Conservation (phyloP, 2,329 filamentous ascomycete species). For the Sporothrix protearum region DNA sequence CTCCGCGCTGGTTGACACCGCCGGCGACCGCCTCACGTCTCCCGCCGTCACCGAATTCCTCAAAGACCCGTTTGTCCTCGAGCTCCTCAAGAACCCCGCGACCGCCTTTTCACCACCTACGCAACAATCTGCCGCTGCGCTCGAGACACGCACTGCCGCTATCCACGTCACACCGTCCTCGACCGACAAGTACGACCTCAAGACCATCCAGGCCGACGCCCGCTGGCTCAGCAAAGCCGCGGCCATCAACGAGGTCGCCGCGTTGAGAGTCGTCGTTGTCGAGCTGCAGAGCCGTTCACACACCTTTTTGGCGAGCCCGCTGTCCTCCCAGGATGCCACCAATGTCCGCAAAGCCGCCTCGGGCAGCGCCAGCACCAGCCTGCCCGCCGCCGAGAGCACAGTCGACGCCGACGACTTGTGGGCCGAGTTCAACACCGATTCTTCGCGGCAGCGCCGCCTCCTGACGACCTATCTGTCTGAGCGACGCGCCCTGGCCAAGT, state of each 20-base stretch:
- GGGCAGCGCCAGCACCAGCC: slow-evolving; percentile 40
- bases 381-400: slow-evolving; percentile 33
- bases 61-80: slow-evolving; percentile 62
- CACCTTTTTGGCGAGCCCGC: slow-evolving; percentile 64
- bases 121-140: slow-evolving; percentile 63
- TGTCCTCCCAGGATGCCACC: slow-evolving; percentile 73
- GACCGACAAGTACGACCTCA: slow-evolving; percentile 66
- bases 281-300: slow-evolving; percentile 81
- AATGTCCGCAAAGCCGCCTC: slow-evolving; percentile 73
- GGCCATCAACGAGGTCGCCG: slow-evolving; percentile 74
- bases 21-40: slow-evolving; percentile 52
- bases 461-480: slow-evolving; percentile 70
- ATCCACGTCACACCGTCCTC: slow-evolving; percentile 73
- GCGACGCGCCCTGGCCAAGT: slow-evolving; percentile 63
- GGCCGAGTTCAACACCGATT: slow-evolving; percentile 58
- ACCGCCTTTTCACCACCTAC: slow-evolving; percentile 63
- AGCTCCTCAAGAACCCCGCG: slow-evolving; percentile 65
- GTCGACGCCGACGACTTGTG: slow-evolving; percentile 54
- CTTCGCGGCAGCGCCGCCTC: slow-evolving; percentile 63
- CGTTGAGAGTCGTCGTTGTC: slow-evolving; percentile 72
- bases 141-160: slow-evolving; percentile 80
- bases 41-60: slow-evolving; percentile 65
- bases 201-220: slow-evolving; percentile 78
- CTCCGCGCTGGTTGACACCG: slow-evolving; percentile 54
- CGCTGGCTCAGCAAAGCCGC: slow-evolving; percentile 79